Conservation (phyloP, 179 eudicot genomes). For the Drosera spatulata region DNA sequence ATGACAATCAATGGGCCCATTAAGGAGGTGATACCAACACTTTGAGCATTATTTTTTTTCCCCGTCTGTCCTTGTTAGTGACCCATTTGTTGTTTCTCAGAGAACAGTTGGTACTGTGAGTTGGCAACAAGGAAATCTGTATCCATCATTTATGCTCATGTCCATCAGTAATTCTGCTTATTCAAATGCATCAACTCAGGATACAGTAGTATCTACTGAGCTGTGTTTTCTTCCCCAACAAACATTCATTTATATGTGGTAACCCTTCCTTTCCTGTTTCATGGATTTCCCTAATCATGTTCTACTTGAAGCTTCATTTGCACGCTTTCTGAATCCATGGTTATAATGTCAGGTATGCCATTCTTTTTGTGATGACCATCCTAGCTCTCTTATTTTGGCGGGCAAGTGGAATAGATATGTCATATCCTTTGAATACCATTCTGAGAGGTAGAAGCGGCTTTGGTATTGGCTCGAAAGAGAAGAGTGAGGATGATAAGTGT, state of each 20-base stretch:
- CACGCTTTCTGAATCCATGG: too few species aligned
- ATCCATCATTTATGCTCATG: slow-evolving; percentile 88
- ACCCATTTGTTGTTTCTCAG: slow-evolving; percentile 45
- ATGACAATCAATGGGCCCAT: slow-evolving; percentile 37
- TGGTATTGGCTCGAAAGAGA: slow-evolving; percentile 42
- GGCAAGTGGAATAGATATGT: slow-evolving; percentile 43
- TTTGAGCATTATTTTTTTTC: background rate
- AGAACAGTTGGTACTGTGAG: slow-evolving; percentile 90
- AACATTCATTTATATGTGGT: slow-evolving; percentile 73
- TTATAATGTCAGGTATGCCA: slow-evolving; percentile 66
- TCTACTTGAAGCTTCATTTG: too few species aligned
- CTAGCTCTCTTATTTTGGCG: slow-evolving; percentile 60
- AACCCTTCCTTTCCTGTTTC: too few species aligned
- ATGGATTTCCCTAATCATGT: too few species aligned
- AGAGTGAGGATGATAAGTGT: slow-evolving; percentile 76
- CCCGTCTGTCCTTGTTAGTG: too few species aligned
- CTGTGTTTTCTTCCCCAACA: slow-evolving; percentile 89
- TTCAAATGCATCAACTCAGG: slow-evolving; percentile 30
- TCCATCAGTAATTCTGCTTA: slow-evolving; percentile 38
- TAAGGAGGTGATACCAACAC: slow-evolving; percentile 46
- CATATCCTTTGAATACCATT: slow-evolving; percentile 16
- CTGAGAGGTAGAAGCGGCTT: slow-evolving; percentile 25
- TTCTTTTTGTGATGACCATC: slow-evolving; percentile 61
- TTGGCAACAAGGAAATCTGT: slow-evolving; percentile 94
- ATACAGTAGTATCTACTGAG: slow-evolving; percentile 31